phyloP scores from a whole-genome alignment of 2,329 filamentous ascomycete genomes.

The Botrytis sinoallii region DNA sequence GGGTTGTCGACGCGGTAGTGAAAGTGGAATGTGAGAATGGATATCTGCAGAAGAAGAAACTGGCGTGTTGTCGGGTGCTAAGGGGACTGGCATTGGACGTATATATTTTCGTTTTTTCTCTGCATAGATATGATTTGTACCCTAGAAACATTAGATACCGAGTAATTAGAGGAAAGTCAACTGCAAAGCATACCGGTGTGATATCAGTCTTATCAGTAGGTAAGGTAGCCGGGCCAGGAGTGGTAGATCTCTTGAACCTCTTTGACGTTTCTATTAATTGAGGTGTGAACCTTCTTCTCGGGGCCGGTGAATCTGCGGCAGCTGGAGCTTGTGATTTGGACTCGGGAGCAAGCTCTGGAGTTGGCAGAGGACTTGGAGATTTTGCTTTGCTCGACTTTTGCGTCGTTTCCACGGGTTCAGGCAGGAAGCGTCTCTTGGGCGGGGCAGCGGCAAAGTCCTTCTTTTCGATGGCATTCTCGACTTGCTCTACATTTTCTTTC shows the following conservation, averaged over 20 bases:
- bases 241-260: conserved; percentile 64
- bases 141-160: conserved; percentile 6
- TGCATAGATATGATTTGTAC: conserved; percentile 34
- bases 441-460: conserved; percentile 33
- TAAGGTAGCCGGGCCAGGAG: conserved; percentile 58
- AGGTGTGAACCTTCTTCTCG: conserved; percentile 61
- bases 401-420: conserved; percentile 70
- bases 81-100: conserved; percentile 25
- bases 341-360: conserved; percentile 56
- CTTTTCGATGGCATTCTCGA: conserved; percentile 31
- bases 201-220: conserved; percentile 71
- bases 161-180: background rate
- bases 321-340: conserved; percentile 45
- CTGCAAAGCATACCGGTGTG: conserved; percentile 43
- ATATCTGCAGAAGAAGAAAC: conserved; percentile 26
- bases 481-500: conserved; percentile 30
- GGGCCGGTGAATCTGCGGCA: conserved; percentile 36
- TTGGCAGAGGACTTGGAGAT: conserved; percentile 41
- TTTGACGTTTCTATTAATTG: conserved; percentile 79
- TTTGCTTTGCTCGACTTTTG: conserved; percentile 56
- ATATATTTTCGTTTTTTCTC: conserved; percentile 29
- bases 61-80: background rate
- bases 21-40: conserved; percentile 38
- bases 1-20: conserved; percentile 41
- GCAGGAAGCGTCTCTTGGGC: conserved; percentile 59